These are phyloP conservation scores for Stentor roeselii DNA, from an alignment of 73 alveolate species.

Conservation along the genomic window DNA sequence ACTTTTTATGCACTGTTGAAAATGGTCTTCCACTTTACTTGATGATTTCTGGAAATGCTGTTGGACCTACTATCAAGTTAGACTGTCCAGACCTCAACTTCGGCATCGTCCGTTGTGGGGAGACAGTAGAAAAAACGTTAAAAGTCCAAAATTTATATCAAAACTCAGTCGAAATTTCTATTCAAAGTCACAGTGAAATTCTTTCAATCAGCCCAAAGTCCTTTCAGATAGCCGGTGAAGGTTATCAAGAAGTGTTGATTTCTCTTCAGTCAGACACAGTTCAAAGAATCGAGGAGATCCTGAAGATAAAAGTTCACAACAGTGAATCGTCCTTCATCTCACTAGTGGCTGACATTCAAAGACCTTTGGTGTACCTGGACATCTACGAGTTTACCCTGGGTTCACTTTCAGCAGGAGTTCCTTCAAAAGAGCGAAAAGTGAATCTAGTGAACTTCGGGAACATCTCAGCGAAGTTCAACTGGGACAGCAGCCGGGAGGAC, in stretches of 20 bases:
- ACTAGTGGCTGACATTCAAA: conserved; percentile 56
- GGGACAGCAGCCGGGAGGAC: conserved; percentile 47
- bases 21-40: conserved; percentile 63
- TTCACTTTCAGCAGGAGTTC: conserved; percentile 53
- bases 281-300: conserved; percentile 48
- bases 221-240: conserved; percentile 20
- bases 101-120: conserved; percentile 53
- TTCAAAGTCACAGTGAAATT: conserved; percentile 32
- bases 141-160: conserved; percentile 41
- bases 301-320: conserved; percentile 39
- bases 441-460: conserved; percentile 56
- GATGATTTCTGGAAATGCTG: conserved; percentile 34
- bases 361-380: conserved; percentile 52
- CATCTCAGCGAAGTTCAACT: conserved; percentile 51
- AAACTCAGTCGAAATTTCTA: conserved; percentile 33
- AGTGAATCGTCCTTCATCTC: conserved; percentile 42
- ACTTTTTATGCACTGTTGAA: conserved; percentile 31
- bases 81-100: conserved; percentile 45
- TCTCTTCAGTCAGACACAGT: conserved; percentile 23
- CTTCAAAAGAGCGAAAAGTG: conserved; percentile 30
- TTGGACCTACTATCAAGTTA: conserved; percentile 51
- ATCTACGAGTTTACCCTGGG: conserved; percentile 47
- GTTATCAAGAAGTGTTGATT: conserved; percentile 7
- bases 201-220: conserved; percentile 26
- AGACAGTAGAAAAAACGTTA: conserved; percentile 25